phyloP scores from a whole-genome alignment of 371 early-diverging fungal species.

The Mortierella sp. region DNA sequence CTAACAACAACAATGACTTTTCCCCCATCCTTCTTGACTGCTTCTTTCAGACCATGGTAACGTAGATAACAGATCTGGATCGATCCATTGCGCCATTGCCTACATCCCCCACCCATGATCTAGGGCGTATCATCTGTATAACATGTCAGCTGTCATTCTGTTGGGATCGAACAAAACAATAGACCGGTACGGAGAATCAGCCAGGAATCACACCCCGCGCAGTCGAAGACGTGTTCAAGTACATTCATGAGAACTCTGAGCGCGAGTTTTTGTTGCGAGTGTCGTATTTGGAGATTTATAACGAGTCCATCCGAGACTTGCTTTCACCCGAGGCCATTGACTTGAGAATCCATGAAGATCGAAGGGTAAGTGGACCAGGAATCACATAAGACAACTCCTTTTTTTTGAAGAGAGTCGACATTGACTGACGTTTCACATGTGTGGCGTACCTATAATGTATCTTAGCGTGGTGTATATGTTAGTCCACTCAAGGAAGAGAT shows the following conservation, averaged over 20 bases:
- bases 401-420: no score
- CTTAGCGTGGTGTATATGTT: constrained; percentile 87
- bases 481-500: constrained; percentile 89
- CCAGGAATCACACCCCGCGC: constrained; percentile 88
- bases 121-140: no score
- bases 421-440: no score
- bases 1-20: neutral
- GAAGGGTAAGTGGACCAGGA: constrained; percentile 36
- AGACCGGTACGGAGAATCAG: constrained; percentile 73
- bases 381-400: no score
- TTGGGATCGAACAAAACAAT: no score
- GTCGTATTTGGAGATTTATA: constrained; percentile 97
- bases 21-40: neutral
- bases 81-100: no score
- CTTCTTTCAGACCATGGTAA: constrained; percentile 46
- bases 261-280: constrained; percentile 90
- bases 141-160: no score
- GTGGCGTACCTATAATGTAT: no score
- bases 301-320: constrained; percentile 89
- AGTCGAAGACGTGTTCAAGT: constrained; percentile 83
- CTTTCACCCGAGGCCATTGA: constrained; percentile 80
- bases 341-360: constrained; percentile 55
- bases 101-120: no score
- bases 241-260: constrained; percentile 66
- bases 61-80: neutral